Evolutionary conservation across 2,329 filamentous ascomycete genomes (phyloP), one percentile per base, ranked within the genome.

Genomic region (Monosporascus sp.): DNA sequence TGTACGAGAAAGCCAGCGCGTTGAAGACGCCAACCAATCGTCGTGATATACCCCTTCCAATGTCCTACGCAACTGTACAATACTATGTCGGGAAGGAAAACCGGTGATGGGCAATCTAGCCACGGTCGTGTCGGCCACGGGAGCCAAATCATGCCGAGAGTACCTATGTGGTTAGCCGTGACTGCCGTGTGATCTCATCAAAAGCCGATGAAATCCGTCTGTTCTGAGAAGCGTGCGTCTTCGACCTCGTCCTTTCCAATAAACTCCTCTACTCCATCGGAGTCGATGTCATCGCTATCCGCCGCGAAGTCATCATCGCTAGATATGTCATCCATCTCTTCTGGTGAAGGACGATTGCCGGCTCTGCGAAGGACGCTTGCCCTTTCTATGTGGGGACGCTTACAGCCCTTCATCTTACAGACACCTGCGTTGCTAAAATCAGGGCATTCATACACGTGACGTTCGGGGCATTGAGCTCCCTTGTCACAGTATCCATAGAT

Each of bases 381-480:
- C 72, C 89, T 85, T 74, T 94, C 89, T 68, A 93, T 84, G 73
- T 99, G 94, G 54, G 85, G 88, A 51, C 96, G 81, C 68, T 87
- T 88, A 77, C 93, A 97, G 60, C 86, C 85, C 71, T 86, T 84
- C 68, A 82, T 84, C 68, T 84, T 85, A 82, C 94, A 99, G 57
- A 79, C 77, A 64, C 93, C 93, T 55, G 83, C 90, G 73, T 96
- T 96, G 80, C 90, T 89, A 76, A 95, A 97, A 69, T 96, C 89
- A 57, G 94, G 93, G 71, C 94, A 97, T 71, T 97, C 93, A 72
- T 88, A 87, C 53, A 93, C 87, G 74, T 99, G 94, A 56, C 91
- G 87, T 58, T 94, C 84, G 55, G 82, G 72, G 72, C 94, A 97
- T 51, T 78, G 72, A 52, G 81, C 79, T 55, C 93, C 94, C 68